Evolutionary conservation across 768 basidiomycete genomes (phyloP), one percentile per base, ranked within the genome.

Genomic region (Termitomyces sp.): DNA sequence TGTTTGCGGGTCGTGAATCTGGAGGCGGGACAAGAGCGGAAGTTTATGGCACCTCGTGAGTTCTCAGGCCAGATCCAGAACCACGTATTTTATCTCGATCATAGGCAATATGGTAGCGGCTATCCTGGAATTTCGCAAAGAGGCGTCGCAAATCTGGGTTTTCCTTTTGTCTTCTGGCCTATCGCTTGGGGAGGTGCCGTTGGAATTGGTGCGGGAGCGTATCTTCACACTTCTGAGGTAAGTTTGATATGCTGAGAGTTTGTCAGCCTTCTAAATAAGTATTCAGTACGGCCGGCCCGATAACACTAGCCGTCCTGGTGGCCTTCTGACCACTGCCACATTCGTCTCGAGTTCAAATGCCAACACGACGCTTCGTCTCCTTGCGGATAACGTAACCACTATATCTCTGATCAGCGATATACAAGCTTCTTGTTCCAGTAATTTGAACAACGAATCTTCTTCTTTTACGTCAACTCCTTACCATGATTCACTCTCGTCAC

Each of bases 101-200:
- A 7, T 47, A 85, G 85, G 34, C 68, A 66, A 3, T 86, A 84
- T 65, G 84, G 85, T 10, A 85, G 82, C 60, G 84, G 84, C 1
- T 86, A 85, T 63, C 83, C 84, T 45, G 79, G 78, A 0, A 38
- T 72, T 15, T 48, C 67, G 3, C 72, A 72, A 14, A 73, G 74
- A 14, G 80, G 82, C 10, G 81, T 83, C 25, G 51, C 60, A 0
- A 76, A 75, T 1, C 72, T 77, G 1, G 77, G 77, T 1, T 85
- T 86, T 65, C 85, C 84, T 2, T 86, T 83, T 50, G 74, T 75
- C 62, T 86, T 79, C 68, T 86, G 84, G 83, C 85, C 85, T 0
- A 34, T 86, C 17, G 73, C 79, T 4, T 86, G 82, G 81, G 76
- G 74, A 5, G 72, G 70, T 9, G 56, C 45, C 31, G 66, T 57